Evolutionary conservation across 768 basidiomycete genomes (phyloP), one percentile per base, ranked within the genome.

Genomic region (Lactarius quietus): DNA sequence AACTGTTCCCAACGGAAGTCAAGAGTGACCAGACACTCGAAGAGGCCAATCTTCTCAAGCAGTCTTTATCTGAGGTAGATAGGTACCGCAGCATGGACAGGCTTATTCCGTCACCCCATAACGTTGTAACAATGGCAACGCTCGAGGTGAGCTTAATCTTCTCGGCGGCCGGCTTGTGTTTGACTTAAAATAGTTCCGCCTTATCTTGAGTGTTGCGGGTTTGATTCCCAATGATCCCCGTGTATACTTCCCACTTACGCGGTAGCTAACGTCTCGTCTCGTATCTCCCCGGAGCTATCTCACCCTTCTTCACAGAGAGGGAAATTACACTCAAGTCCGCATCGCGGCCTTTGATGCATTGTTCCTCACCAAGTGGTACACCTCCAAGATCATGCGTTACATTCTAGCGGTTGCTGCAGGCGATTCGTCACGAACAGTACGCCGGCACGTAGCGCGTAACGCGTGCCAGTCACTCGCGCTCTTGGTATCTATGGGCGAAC

Each of bases 81-180:
- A 84, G 96, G 52, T 96, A 95, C 77, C 87, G 93, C 63, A 92
- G 87, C 72, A 93, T 97, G 88, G 97, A 99, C 76, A 83, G 95
- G 61, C 81, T 98, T 18, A 95, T 98, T 63, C 94, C 97, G 10
- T 96, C 95, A 1, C 87, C 88, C 56, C 94, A 96, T 70, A 99
- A 99, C 73, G 86, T 93, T 38, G 90, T 98, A 31, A 95, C 97
- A 0, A 83, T 91, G 57, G 93, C 97, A 29, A 89, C 88, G 9
- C 79, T 99, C 61, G 93, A 98, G 84, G 94, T 96, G 66, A 45
- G 41, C 29, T 28, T 20, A 38, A 26, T 33, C 9, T 53, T 26
- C 9, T 53, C 61, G 4, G 18, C 28, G 1, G 29, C 17, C 12
- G 43, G 15, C 18, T 6, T 29, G 8, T 6, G n/a, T 3, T 53